Conservation (phyloP, 495 filamentous ascomycete species). For the Trichoderma virens region DNA sequence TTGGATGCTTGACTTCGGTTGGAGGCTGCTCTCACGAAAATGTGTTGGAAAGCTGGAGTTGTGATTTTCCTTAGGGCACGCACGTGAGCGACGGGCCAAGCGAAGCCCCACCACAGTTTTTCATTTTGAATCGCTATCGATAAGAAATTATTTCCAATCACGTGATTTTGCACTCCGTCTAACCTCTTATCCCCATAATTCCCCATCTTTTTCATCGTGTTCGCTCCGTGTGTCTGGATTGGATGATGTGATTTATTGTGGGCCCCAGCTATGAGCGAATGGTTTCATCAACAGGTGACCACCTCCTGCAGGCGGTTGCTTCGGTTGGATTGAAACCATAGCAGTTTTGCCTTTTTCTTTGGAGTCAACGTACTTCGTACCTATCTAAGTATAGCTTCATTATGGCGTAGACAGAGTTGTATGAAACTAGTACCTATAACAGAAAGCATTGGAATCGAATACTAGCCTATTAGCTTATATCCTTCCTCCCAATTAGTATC, state of each 20-base stretch:
- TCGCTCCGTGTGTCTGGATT: neutral
- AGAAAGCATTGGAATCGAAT: too few species aligned
- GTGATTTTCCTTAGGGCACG: conserved; percentile 16
- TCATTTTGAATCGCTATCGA: neutral
- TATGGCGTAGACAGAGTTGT: too few species aligned
- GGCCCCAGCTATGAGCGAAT: neutral
- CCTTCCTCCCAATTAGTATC: neutral
- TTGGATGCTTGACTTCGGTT: conserved; percentile 8
- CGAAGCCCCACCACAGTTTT: neutral
- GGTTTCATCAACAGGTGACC: neutral
- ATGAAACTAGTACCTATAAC: too few species aligned
- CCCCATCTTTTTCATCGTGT: too few species aligned
- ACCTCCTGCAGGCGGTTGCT: neutral
- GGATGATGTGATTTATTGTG: neutral
- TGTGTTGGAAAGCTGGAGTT: conserved; percentile 10
- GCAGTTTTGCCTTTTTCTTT: neutral
- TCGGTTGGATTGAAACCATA: neutral
- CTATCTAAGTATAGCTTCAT: too few species aligned
- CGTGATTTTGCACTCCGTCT: too few species aligned
- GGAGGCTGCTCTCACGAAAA: conserved; percentile 9
- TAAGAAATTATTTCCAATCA: neutral
- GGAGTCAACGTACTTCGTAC: too few species aligned
- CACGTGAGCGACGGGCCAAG: conserved; percentile 11
- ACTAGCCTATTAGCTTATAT: too few species aligned
- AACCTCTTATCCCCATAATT: too few species aligned